phyloP scores from a whole-genome alignment of 306 rosid species.

The Arachis hypogaea region DNA sequence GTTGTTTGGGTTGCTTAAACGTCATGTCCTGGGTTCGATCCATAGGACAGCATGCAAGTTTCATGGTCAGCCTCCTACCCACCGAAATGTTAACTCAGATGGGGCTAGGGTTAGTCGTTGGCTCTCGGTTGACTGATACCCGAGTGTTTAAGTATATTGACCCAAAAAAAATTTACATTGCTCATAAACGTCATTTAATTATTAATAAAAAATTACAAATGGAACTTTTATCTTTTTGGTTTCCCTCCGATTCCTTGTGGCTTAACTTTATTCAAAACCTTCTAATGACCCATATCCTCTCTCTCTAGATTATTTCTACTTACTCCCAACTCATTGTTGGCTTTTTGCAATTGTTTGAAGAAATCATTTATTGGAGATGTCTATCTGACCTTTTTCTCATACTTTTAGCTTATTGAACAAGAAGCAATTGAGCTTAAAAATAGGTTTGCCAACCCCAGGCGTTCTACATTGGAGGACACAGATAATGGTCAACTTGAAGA shows the following conservation, averaged over 20 bases:
- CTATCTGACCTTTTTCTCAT: conserved; percentile 22
- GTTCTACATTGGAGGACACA: conserved; percentile 79
- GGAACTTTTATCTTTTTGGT: conserved; percentile 5
- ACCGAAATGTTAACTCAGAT: too few relatives aligned
- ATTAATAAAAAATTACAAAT: conserved; percentile 2
- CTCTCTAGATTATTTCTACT: neutral
- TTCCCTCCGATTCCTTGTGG: conserved; percentile 1
- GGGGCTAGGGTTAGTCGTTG: too few relatives aligned
- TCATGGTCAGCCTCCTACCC: too few relatives aligned
- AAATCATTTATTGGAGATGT: neutral
- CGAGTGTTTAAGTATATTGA: too few relatives aligned
- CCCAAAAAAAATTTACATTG: neutral
- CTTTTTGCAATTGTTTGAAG: conserved; percentile 11
- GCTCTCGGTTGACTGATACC: too few relatives aligned
- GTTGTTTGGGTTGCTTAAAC: too few relatives aligned
- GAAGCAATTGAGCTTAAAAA: conserved; percentile 88
- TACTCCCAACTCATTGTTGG: neutral
- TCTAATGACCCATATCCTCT: neutral
- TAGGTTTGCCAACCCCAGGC: conserved; percentile 81
- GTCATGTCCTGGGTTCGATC: too few relatives aligned
- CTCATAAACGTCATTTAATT: conserved; percentile 2
- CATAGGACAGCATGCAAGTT: too few relatives aligned
- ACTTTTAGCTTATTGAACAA: conserved; percentile 69
- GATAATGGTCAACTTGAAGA: conserved; percentile 94
- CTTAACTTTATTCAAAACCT: conserved; percentile 4